Percentiles rank a stretch among this genome's conserved stretches.
These are phyloP conservation scores for Pulveroboletus sp. DNA, from an alignment of 768 basidiomycete species.

Conservation along the genomic window DNA sequence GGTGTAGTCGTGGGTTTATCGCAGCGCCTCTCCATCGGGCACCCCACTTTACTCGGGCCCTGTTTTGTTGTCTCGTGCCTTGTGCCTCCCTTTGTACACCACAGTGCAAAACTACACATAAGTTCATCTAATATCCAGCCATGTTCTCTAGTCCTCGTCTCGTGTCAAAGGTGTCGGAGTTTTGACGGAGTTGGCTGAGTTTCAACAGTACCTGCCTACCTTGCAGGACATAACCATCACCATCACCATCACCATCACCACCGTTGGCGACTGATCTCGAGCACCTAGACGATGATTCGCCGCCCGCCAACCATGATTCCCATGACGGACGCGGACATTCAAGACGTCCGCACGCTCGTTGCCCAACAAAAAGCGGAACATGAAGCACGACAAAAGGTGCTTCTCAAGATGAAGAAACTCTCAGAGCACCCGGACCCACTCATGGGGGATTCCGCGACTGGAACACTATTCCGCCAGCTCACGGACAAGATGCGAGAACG, in stretches of 20 bases:
- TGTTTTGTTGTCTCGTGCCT: background rate
- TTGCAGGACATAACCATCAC: no score
- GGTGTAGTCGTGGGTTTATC: background rate
- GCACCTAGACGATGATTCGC: conserved; percentile 53
- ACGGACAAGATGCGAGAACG: conserved; percentile 22
- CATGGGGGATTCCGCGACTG: conserved; percentile 3
- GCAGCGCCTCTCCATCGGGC: background rate
- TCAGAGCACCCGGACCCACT: conserved; percentile 30
- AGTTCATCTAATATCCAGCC: conserved; percentile 2
- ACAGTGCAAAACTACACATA: background rate
- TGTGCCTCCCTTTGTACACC: no score
- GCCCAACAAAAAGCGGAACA: conserved; percentile 44
- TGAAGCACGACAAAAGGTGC: conserved; percentile 37
- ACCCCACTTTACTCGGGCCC: background rate
- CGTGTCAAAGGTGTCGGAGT: no score
- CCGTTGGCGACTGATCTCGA: no score
- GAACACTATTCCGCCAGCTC: conserved; percentile 15
- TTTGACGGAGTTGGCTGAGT: no score
- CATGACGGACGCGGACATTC: conserved; percentile 73
- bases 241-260: no score
- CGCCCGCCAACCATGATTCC: conserved; percentile 71
- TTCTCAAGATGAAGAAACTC: conserved; percentile 43
- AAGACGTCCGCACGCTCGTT: conserved; percentile 65
- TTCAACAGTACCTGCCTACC: no score
- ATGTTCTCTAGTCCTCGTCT: no score